These are phyloP conservation scores for Hypoxylon fuscum DNA, from an alignment of 495 filamentous ascomycete species.

Conservation along the genomic window DNA sequence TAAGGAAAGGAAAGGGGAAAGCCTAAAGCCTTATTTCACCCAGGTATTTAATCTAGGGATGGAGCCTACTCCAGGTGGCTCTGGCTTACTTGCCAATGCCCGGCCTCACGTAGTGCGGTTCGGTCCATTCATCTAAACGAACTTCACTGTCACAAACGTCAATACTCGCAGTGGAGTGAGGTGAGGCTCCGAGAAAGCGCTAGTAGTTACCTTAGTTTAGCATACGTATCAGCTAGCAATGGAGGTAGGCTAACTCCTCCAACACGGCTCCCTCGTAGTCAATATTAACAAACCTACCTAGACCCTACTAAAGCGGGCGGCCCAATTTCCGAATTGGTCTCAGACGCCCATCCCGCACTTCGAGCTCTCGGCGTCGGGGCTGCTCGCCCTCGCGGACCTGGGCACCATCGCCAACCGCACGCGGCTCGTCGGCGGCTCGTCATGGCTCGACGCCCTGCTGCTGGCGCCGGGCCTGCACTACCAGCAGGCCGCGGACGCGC, in stretches of 20 bases:
- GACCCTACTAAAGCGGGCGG: conserved; percentile 40
- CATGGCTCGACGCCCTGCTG: conserved; percentile 62
- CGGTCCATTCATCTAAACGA: conserved; percentile 1
- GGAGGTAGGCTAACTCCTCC: conserved; percentile 23
- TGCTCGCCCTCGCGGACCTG: conserved; percentile 67
- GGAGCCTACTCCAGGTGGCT: not conserved
- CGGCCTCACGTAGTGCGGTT: not conserved
- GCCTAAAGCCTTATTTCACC: not conserved
- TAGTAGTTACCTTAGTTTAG: no score
- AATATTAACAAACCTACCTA: conserved; percentile 18
- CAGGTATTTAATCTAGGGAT: conserved; percentile 1
- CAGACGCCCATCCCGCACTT: conserved; percentile 48
- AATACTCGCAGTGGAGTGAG: not conserved
- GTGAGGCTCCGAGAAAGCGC: not conserved
- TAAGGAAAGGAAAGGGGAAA: conserved; percentile 10
- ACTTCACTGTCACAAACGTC: conserved; percentile 2
- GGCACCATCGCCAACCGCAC: conserved; percentile 62
- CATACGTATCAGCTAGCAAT: conserved; percentile 5
- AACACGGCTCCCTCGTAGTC: conserved; percentile 3
- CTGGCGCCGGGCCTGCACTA: conserved; percentile 68
- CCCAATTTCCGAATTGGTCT: conserved; percentile 45
- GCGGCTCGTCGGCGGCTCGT: conserved; percentile 60
- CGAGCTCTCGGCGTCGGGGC: conserved; percentile 58
- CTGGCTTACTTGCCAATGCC: not conserved
- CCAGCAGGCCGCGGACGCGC: conserved; percentile 64